phyloP scores from a whole-genome alignment of 495 filamentous ascomycete genomes.

The Trichoderma asperelloides region DNA sequence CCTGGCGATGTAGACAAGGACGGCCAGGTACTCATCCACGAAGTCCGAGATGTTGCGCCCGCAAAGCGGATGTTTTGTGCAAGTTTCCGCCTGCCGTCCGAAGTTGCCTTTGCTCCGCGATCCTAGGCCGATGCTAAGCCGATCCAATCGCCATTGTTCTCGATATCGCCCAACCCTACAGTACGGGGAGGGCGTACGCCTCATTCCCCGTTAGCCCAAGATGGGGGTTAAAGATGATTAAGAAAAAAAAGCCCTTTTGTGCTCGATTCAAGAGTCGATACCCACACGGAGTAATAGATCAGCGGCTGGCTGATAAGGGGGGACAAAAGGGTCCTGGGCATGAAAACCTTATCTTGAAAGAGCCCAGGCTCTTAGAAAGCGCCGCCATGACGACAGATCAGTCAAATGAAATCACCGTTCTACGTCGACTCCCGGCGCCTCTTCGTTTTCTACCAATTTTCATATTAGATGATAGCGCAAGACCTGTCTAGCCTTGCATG shows the following conservation, averaged over 20 bases:
- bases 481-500: neutral
- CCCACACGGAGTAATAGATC: neutral
- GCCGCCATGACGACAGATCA: neutral
- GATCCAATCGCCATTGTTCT: neutral
- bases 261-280: neutral
- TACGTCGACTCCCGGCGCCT: neutral
- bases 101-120: constrained; percentile 63
- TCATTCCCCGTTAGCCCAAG: neutral
- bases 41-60: constrained; percentile 84
- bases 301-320: neutral
- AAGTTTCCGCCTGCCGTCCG: constrained; percentile 71
- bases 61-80: constrained; percentile 96
- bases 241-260: neutral
- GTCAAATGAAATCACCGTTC: neutral
- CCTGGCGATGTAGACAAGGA: constrained; percentile 46
- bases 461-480: neutral
- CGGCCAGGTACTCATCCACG: constrained; percentile 54
- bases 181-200: neutral
- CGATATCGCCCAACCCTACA: neutral
- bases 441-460: neutral
- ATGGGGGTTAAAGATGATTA: neutral
- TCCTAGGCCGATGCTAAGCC: constrained; percentile 11
- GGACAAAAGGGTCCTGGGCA: neutral
- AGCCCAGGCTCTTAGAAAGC: neutral
- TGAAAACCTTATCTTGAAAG: neutral